These are phyloP conservation scores for Prunus salicina DNA, from an alignment of 306 rosid species.

Conservation along the genomic window DNA sequence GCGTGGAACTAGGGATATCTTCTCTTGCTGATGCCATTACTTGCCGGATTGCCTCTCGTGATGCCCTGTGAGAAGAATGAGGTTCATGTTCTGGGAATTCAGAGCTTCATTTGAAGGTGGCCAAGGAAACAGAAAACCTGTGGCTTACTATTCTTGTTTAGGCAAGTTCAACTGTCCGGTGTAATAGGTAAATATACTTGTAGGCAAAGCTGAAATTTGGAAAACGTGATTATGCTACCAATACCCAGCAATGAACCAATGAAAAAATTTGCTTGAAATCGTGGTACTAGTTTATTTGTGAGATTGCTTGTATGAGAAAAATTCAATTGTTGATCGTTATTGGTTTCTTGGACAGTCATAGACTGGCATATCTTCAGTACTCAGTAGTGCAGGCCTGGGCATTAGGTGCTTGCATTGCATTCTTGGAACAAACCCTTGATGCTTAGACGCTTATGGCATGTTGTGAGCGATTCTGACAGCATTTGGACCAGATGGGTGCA, in stretches of 20 bases:
- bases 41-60: constrained; percentile 78
- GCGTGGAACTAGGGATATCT: constrained; percentile 64
- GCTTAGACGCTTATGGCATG: too few species aligned
- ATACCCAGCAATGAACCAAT: neutral
- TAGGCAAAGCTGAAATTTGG: neutral
- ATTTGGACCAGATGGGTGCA: too few species aligned
- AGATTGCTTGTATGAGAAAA: neutral
- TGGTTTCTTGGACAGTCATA: neutral
- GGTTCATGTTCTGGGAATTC: neutral
- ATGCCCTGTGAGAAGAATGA: constrained; percentile 56
- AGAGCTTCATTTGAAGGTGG: neutral
- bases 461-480: too few species aligned
- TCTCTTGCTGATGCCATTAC: constrained; percentile 74
- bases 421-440: too few species aligned
- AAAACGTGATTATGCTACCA: neutral
- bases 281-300: neutral
- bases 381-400: too few species aligned
- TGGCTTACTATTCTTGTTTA: neutral
- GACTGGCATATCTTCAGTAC: neutral
- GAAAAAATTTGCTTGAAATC: neutral
- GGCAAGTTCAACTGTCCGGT: neutral
- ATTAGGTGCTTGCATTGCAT: too few species aligned
- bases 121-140: neutral
- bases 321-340: neutral
- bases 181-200: neutral